Percentiles rank a stretch among this genome's conserved stretches.
Evolutionary conservation across 495 filamentous ascomycete genomes (phyloP).

Genomic region (Hypoxylon rickii): DNA sequence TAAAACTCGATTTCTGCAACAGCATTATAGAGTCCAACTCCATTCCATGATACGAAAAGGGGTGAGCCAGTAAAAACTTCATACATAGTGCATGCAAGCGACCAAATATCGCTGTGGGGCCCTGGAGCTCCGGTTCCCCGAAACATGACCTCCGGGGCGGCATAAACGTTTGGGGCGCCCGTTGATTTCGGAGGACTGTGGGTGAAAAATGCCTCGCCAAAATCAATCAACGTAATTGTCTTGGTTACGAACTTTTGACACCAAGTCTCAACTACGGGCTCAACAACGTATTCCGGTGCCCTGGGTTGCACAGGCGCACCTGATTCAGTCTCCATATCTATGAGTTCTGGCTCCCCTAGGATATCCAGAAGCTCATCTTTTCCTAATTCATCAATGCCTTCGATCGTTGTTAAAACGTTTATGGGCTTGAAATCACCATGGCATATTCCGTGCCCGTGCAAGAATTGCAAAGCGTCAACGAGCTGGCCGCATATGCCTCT

Average conservation of each 20-base stretch:
- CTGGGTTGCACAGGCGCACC: background rate
- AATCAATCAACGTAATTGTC: conserved; percentile 34
- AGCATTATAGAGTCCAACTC: background rate
- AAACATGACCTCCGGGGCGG: conserved; percentile 34
- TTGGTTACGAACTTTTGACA: background rate
- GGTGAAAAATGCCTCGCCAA: conserved; percentile 31
- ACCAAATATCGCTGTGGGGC: conserved; percentile 31
- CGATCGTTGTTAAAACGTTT: conserved; percentile 34
- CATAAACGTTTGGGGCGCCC: conserved; percentile 23
- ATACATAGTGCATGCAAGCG: conserved; percentile 31
- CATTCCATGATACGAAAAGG: background rate
- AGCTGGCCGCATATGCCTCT: conserved; percentile 36
- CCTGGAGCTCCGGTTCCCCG: conserved; percentile 1
- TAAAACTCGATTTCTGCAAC: conserved; percentile 9
- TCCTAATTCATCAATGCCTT: conserved; percentile 28
- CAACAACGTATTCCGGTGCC: conserved; percentile 33
- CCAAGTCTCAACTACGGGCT: background rate
- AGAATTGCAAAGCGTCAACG: conserved; percentile 18
- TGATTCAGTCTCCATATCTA: background rate
- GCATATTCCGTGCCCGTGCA: conserved; percentile 30
- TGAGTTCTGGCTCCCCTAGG: conserved; percentile 4
- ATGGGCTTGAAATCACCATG: conserved; percentile 36
- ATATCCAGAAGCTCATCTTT: conserved; percentile 11
- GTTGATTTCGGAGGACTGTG: conserved; percentile 1
- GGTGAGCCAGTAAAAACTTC: conserved; percentile 3